Evolutionary conservation across 2,329 filamentous ascomycete genomes (phyloP).

Genomic region (Sporothrix brunneoviolacea): DNA sequence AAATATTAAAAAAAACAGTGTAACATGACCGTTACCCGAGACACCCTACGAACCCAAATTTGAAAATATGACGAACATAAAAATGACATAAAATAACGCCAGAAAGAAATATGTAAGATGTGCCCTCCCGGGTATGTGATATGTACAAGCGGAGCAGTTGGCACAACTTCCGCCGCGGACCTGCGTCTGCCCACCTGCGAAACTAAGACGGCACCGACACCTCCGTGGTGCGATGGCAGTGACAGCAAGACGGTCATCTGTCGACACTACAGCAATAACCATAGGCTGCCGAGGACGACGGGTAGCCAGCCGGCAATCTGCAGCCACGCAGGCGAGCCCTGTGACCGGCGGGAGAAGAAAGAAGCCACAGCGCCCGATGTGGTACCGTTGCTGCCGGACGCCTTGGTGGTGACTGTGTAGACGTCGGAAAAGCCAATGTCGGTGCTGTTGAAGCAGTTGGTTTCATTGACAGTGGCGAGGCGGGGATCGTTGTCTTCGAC

Average conservation of each 20-base stretch:
- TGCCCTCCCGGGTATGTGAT: not conserved
- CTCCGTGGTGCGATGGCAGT: no score
- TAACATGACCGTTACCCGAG: no score
- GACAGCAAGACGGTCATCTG: no score
- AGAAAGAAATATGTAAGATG: not conserved
- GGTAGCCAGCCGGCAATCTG: slow-evolving; percentile 35
- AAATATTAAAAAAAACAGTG: not conserved
- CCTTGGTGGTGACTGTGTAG: slow-evolving; percentile 58
- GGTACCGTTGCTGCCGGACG: slow-evolving; percentile 23
- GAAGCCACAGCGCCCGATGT: slow-evolving; percentile 25
- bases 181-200: not conserved
- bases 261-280: slow-evolving; percentile 33
- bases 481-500: slow-evolving; percentile 63
- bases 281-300: slow-evolving; percentile 32
- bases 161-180: no score
- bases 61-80: not conserved
- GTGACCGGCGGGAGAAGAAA: slow-evolving; percentile 22
- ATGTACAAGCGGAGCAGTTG: not conserved
- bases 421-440: slow-evolving; percentile 70
- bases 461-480: slow-evolving; percentile 64
- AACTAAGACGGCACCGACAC: no score
- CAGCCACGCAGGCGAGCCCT: slow-evolving; percentile 21
- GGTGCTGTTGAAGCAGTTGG: slow-evolving; percentile 85
- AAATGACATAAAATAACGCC: not conserved
- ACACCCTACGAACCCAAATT: no score